Base-by-base conservation (phyloP, 192 early-diverging fungal species). In the Backusella circina region DNA sequence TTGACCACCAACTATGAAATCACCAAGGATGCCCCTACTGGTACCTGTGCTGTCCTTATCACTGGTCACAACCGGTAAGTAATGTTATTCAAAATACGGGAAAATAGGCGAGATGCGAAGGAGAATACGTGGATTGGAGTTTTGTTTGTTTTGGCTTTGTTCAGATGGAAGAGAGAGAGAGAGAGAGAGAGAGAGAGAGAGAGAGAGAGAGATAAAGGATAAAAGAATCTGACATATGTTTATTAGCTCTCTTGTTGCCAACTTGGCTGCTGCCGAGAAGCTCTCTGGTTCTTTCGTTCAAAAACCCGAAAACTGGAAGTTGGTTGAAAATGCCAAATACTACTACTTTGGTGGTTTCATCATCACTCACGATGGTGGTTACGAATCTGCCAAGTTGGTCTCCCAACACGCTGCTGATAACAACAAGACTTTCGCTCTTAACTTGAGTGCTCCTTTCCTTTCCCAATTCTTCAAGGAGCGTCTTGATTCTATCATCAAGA, bases 331-430 rank as follows among this genome's bases (percentile, higher is more conserved):
- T 66, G 96, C 96, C 66, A 87, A 94, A 79, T 92, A 89, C 89
- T 97, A 88, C 87, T 99, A 99, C 88, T 88, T 97, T 80, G 93
- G 93, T 65, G 96, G 95, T 32, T 99, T 93, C 90, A 97, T 97
- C 91, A 81, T 97, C 71, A 95, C 98, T 32, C 82, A 83, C 73
- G 77, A 79, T 68, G 96, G 96, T 74, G 94, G 93, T 75, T 91
- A 90, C 41, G 90, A 90, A 28, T 93, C 96, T 54, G 94, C 94
- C 71, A 86, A 93, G 81, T 86, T 90, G 36, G 84, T 98, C 72
- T 96, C 95, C 83, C 88, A 96, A 86, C 93, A 99, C 78, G 94
- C 97, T 57, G 86, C 92, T 66, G 87, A 87, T 67, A 88, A 86
- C 76, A 88, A 89, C 86, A 99, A 99, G 89, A 80, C 83, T 26